These are phyloP conservation scores for Aurinia saxatilis DNA, from an alignment of 345 rosid genomes.

Conservation along the genomic window DNA sequence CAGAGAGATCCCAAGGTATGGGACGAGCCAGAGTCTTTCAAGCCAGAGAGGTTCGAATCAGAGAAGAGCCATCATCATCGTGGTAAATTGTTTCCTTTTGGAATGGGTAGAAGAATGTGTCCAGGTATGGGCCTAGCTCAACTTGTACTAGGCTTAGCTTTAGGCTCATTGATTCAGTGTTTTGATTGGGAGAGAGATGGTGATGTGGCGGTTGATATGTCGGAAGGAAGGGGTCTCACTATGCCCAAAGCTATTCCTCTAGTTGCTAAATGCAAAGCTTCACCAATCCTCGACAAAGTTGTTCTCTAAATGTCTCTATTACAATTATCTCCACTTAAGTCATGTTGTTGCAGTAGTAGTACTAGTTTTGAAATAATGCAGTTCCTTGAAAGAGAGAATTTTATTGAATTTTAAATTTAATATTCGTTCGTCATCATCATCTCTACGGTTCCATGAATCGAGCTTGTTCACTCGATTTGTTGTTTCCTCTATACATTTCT, in stretches of 20 bases:
- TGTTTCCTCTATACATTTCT: constrained; percentile 1
- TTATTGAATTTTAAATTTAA: neutral
- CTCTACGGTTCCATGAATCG: neutral
- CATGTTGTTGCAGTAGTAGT: too few species aligned
- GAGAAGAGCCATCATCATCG: neutral
- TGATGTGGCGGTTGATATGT: constrained; percentile 29
- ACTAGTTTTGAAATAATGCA: neutral
- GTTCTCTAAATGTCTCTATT: neutral
- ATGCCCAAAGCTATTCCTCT: constrained; percentile 28
- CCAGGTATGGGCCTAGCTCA: constrained; percentile 25
- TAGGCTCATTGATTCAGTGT: constrained; percentile 31
- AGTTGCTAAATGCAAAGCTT: constrained; percentile 25
- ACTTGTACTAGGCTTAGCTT: constrained; percentile 12
- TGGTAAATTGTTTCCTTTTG: neutral
- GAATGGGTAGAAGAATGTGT: constrained; percentile 4
- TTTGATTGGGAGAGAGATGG: constrained; percentile 30
- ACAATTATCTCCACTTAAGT: too few species aligned
- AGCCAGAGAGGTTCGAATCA: constrained; percentile 29
- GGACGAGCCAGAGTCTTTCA: constrained; percentile 33
- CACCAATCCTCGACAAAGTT: constrained; percentile 9
- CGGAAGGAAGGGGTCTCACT: constrained; percentile 27
- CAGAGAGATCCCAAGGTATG: constrained; percentile 32
- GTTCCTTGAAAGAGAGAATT: neutral
- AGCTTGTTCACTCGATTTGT: constrained; percentile 8
- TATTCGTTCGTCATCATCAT: neutral